Percentiles rank a stretch among this genome's conserved stretches.
Evolutionary conservation across 345 rosid species (phyloP).

Genomic region (Conringia planisiliqua): DNA sequence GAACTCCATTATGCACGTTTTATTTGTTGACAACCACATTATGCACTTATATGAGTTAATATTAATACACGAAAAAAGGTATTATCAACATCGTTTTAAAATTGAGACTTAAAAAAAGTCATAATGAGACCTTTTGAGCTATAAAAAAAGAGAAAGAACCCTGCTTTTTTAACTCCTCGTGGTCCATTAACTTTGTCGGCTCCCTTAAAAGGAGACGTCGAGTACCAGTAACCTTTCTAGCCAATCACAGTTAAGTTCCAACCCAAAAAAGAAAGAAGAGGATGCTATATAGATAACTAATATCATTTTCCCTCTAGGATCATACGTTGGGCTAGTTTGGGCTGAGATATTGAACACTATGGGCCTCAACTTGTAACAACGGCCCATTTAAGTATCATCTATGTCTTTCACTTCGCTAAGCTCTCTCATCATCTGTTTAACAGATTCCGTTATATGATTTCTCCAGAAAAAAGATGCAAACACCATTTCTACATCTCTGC

Average conservation of each 20-base stretch:
- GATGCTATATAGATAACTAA: neutral
- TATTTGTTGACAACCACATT: neutral
- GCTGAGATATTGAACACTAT: neutral
- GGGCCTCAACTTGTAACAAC: neutral
- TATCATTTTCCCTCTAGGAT: too few relatives aligned
- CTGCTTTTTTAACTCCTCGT: constrained; percentile 16
- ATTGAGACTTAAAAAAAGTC: neutral
- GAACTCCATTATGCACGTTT: constrained; percentile 4
- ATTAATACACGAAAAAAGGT: neutral
- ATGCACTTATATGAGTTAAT: neutral
- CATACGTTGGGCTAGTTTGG: neutral
- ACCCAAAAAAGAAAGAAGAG: neutral
- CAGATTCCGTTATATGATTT: neutral
- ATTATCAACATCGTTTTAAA: neutral
- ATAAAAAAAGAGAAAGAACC: neutral
- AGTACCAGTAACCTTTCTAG: constrained; percentile 1
- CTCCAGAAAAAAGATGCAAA: constrained; percentile 38
- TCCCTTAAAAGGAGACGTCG: constrained; percentile 22
- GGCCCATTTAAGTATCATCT: constrained; percentile 1
- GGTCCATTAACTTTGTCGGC: constrained; percentile 29
- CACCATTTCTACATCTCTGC: constrained; percentile 47
- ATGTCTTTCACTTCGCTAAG: neutral
- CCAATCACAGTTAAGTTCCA: neutral
- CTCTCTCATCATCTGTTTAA: neutral
- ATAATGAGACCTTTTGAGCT: constrained; percentile 14